Percentiles rank a stretch among this genome's conserved stretches.
phyloP scores from a whole-genome alignment of 225 moss, liverwort and hornwort species.

The Marchantia paleacea region DNA sequence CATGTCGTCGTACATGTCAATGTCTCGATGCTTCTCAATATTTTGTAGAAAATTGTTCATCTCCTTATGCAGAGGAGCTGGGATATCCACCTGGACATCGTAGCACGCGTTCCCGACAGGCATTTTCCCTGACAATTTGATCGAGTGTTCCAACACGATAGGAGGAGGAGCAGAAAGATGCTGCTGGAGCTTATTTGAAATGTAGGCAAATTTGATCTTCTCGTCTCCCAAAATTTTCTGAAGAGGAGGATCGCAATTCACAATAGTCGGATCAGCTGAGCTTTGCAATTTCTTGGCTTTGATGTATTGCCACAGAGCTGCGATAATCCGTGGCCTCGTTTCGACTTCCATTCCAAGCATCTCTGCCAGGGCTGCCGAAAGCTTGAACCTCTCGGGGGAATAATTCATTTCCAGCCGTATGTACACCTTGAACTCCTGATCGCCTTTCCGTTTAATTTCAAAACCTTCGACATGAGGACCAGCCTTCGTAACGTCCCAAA shows the following conservation, averaged over 20 bases:
- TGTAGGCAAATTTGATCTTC: slow-evolving; percentile 81
- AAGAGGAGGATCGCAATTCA: slow-evolving; percentile 77
- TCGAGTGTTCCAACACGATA: slow-evolving; percentile 73
- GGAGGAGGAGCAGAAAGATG: slow-evolving; percentile 86
- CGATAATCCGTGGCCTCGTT: slow-evolving; percentile 84
- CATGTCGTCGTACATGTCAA: slow-evolving; percentile 79
- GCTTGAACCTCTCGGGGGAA: slow-evolving; percentile 79
- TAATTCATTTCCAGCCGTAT: slow-evolving; percentile 92
- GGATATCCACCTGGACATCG: slow-evolving; percentile 88
- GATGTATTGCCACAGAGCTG: slow-evolving; percentile 95
- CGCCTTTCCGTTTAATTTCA: slow-evolving; percentile 94
- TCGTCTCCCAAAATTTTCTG: slow-evolving; percentile 90
- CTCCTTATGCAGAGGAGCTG: slow-evolving; percentile 86
- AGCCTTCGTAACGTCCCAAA: slow-evolving; percentile 83
- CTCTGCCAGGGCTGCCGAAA: slow-evolving; percentile 75
- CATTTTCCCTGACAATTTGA: slow-evolving; percentile 70
- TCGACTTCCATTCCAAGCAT: slow-evolving; percentile 97
- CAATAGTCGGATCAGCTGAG: slow-evolving; percentile 78
- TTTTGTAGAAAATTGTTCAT: slow-evolving; percentile 86
- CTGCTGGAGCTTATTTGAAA: slow-evolving; percentile 76
- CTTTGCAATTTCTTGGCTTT: slow-evolving; percentile 95
- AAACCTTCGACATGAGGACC: slow-evolving; percentile 85
- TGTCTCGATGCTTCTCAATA: slow-evolving; percentile 90
- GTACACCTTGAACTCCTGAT: slow-evolving; percentile 81
- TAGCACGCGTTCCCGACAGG: slow-evolving; percentile 91